A percentile compares a stretch with the other conserved stretches of the same genome.
These are phyloP conservation scores for Camellia japonica DNA, from an alignment of 148 eudicot species.

Conservation along the genomic window DNA sequence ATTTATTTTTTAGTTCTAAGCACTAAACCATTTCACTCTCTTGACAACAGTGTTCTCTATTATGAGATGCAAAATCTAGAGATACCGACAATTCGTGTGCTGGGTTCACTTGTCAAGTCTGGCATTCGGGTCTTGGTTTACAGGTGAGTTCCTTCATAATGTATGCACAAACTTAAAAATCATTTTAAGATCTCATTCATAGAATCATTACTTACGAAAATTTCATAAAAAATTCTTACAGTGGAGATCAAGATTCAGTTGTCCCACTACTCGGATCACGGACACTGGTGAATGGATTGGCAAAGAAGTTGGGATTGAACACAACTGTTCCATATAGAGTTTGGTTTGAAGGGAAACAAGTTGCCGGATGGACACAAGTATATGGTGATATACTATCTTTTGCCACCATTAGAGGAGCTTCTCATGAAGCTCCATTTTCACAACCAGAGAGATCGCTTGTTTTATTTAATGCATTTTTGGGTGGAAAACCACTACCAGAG, in stretches of 20 bases:
- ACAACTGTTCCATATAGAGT: conserved; percentile 52
- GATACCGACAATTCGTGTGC: conserved; percentile 43
- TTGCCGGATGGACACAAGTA: conserved; percentile 74
- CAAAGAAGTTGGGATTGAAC: conserved; percentile 43
- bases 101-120: conserved; percentile 50
- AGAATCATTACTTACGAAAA: not conserved
- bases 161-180: not conserved
- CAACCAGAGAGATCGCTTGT: conserved; percentile 67
- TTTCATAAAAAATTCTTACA: not conserved
- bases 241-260: conserved; percentile 70
- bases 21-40: not conserved
- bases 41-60: conserved; percentile 35
- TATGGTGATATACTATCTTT: conserved; percentile 55
- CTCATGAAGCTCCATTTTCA: conserved; percentile 69
- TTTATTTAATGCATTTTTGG: conserved; percentile 53
- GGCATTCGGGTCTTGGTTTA: conserved; percentile 58
- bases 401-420: conserved; percentile 79
- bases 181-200: not conserved
- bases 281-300: conserved; percentile 42
- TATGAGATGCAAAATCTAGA: conserved; percentile 53
- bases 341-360: conserved; percentile 70
- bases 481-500: conserved; percentile 42
- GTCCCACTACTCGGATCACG: conserved; percentile 59
- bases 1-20: too few relatives aligned
- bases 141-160: conserved; percentile 34